phyloP scores from a whole-genome alignment of 306 rosid species.

The Fragaria iinumae region DNA sequence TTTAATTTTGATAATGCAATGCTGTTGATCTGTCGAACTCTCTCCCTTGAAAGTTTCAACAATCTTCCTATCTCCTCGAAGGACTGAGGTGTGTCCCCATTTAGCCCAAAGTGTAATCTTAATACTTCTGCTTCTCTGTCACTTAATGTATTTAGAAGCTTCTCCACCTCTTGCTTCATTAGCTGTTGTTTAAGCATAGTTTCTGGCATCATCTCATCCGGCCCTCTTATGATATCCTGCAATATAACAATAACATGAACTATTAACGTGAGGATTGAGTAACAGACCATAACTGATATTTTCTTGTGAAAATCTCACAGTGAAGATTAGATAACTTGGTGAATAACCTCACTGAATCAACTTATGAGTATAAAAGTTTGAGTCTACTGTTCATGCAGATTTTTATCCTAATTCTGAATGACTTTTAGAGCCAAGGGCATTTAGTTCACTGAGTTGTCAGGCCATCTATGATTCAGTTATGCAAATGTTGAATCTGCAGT shows the following conservation, averaged over 20 bases:
- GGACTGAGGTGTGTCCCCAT: slow-evolving; percentile 53
- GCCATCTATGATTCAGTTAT: not conserved
- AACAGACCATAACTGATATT: not conserved
- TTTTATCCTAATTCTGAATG: not conserved
- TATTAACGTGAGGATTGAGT: not conserved
- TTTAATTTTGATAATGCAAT: slow-evolving; percentile 57
- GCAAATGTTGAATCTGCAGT: not conserved
- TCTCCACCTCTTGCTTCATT: slow-evolving; percentile 49
- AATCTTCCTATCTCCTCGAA: slow-evolving; percentile 65
- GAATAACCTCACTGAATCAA: not conserved
- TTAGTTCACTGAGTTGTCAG: not conserved
- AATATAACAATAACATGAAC: slow-evolving; percentile 12
- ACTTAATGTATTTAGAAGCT: slow-evolving; percentile 48
- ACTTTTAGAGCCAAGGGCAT: not conserved
- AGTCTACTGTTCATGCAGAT: not conserved
- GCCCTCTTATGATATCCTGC: slow-evolving; percentile 70
- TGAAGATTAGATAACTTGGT: not conserved
- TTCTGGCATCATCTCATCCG: slow-evolving; percentile 62
- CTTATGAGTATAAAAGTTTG: not conserved
- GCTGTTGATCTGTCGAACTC: slow-evolving; percentile 53
- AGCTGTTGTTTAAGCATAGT: slow-evolving; percentile 46
- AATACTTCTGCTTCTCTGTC: slow-evolving; percentile 60
- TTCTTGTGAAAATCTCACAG: not conserved
- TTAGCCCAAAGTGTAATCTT: slow-evolving; percentile 57
- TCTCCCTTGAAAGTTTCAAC: slow-evolving; percentile 66